Conservation (phyloP, 2,329 filamentous ascomycete genomes). For the Penicillium paneum region DNA sequence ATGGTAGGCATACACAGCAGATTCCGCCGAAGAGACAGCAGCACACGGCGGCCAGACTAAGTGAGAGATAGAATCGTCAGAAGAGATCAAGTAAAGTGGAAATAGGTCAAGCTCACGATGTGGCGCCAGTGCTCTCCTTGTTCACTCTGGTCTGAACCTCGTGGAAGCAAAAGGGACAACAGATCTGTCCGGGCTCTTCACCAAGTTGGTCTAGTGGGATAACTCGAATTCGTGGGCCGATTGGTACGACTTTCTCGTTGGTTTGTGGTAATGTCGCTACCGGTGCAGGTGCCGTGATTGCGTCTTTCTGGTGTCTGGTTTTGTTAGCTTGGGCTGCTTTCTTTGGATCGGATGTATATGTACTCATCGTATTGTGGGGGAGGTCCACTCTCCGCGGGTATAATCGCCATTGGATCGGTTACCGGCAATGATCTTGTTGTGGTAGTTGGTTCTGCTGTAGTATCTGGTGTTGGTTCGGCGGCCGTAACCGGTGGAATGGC, state of each 20-base stretch:
- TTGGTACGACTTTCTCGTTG: neutral
- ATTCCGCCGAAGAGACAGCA: slow-evolving; percentile 18
- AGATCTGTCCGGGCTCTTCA: slow-evolving; percentile 10
- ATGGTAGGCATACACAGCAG: slow-evolving; percentile 14
- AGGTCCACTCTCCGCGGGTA: neutral
- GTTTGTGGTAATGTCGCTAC: neutral
- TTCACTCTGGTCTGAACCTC: slow-evolving; percentile 9
- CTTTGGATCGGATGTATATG: neutral
- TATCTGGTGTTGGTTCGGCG: neutral
- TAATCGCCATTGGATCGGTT: neutral
- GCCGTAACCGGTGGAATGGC: neutral
- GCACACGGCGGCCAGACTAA: slow-evolving; percentile 11
- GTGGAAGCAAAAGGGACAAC: slow-evolving; percentile 16
- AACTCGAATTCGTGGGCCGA: neutral
- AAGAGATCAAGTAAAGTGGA: neutral
- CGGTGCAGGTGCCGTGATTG: neutral
- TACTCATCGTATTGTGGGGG: slow-evolving; percentile 4
- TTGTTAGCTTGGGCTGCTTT: neutral
- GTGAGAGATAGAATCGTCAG: neutral
- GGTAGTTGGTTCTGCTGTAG: neutral
- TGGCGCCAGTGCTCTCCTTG: slow-evolving; percentile 14
- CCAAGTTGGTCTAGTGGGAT: slow-evolving; percentile 4
- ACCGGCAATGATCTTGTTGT: neutral
- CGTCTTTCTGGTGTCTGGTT: neutral
- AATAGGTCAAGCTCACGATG: slow-evolving; percentile 7